Conservation (phyloP, 495 filamentous ascomycete species). For the Echria macrotheca region DNA sequence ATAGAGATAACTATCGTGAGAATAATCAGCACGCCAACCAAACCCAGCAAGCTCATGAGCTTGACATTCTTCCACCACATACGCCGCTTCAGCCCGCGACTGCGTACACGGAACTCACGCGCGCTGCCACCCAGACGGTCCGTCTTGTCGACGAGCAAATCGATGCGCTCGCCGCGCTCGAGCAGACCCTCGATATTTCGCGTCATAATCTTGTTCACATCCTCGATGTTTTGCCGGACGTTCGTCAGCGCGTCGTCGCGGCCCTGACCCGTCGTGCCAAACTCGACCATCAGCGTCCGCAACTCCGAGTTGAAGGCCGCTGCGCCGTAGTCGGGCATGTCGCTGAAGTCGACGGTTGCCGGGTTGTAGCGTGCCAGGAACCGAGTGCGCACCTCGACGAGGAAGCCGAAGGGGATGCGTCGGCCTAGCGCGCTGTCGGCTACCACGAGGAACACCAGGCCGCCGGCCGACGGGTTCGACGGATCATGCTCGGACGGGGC, state of each 20-base stretch:
- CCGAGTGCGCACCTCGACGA: slow-evolving; percentile 83
- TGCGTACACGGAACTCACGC: slow-evolving; percentile 82
- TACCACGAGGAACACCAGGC: slow-evolving; percentile 81
- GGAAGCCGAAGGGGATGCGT: slow-evolving; percentile 86
- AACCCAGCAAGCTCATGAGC: slow-evolving; percentile 74
- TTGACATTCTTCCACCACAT: slow-evolving; percentile 99
- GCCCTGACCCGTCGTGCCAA: slow-evolving; percentile 67
- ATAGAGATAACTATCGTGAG: slow-evolving; percentile 37
- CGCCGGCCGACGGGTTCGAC: slow-evolving; percentile 54
- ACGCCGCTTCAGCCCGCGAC: slow-evolving; percentile 72
- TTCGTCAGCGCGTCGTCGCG: slow-evolving; percentile 79
- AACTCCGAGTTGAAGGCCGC: slow-evolving; percentile 79
- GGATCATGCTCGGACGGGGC: slow-evolving; percentile 58
- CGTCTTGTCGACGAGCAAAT: slow-evolving; percentile 95
- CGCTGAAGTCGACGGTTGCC: slow-evolving; percentile 61
- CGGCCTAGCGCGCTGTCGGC: slow-evolving; percentile 71
- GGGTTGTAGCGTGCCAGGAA: slow-evolving; percentile 73
- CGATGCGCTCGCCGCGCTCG: slow-evolving; percentile 91
- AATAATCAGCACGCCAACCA: slow-evolving; percentile 81
- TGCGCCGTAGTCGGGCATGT: slow-evolving; percentile 82
- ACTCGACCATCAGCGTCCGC: slow-evolving; percentile 73
- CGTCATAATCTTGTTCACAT: slow-evolving; percentile 93
- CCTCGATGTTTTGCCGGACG: slow-evolving; percentile 84
- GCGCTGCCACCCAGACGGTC: slow-evolving; percentile 81
- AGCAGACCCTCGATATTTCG: slow-evolving; percentile 96